Base-by-base conservation (phyloP, 202 grass and related monocot genomes). In the Brachypodium distachyon region DNA sequence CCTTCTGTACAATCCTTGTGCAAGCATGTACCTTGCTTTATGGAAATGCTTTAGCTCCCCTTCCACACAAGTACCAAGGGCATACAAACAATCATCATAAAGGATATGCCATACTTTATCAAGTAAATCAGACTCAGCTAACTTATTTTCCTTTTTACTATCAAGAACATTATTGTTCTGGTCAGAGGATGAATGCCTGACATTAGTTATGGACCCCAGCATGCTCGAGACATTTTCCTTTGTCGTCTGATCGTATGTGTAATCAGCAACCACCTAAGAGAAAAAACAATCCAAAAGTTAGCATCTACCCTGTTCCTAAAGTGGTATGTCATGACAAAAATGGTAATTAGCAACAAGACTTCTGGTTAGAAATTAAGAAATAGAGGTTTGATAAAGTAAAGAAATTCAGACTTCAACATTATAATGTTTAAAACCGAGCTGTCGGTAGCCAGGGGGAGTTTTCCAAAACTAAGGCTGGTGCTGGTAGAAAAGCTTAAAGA, bases 21-120 rank as follows among this genome's bases (percentile, higher is more conserved):
- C 96, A 87, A 98, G 85, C 82, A 88, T 92, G 80, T 90, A 98
- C 85, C 91, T 88, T 0, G 82, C 91, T 74, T 95, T 95, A 72
- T 98, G 95, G 81, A 98, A 95, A 84, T 98, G 95, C 73, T 98
- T 98, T 59, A 98, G 74, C 70, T 95, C 95, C 60, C 91, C 89
- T 86, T 98, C 87, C 70, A 92, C 81, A 76, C 96, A 98, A 63
- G 86, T 90, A 73, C 82, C 82, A 87, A 98, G 87, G 61, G 83
- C 91, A 80, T 77, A 42, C 12, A 98, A 65, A 76, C 96, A 98
- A 73, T 98, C 91, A 66, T 98, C 91, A 81, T 98, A 98, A 46
- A 98, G 96, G 73, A 95, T 80, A 58, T 80, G 87, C 96, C 96
- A 98, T 38, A 73, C 96, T 81, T 95, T 87, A 59, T 87, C 83